Evolutionary conservation across 2,329 filamentous ascomycete species (phyloP), one percentile per base, ranked within the genome.

Genomic region (Leptographium wingfieldii): DNA sequence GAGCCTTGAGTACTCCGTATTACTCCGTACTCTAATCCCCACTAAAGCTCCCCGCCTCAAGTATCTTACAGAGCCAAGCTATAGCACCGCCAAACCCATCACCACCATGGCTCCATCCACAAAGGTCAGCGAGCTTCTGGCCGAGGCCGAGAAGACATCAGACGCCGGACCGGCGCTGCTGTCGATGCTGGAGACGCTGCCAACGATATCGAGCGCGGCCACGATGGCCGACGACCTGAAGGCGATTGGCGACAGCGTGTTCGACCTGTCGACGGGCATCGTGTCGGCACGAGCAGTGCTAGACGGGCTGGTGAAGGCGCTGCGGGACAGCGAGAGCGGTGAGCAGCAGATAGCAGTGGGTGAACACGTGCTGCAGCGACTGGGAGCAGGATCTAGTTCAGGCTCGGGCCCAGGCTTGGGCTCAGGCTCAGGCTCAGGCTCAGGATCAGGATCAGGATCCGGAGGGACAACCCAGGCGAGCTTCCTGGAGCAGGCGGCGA

Each of bases 401-500:
- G 33, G 33, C 5, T 35, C 33, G 22, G 22, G 33, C 33, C 10
- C 33, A 10, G 9, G 33, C 33, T 35, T 5, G 1, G 33, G 33
- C 6, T 35, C 33, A 9, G 33, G 33, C 6, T 11, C 33, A 0
- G 33, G 33, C 6, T 35, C 33, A 10, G 33, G 70, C 73, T 87
- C 19, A 11, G 31, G 43, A 2, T 31, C 31, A 10, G 33, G 33
- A 1, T 35, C 33, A 11, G 33, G 70, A 73, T 87, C 19, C 12
- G 31, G 43, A 6, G 35, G 71, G 64, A 55, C 63, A 75, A 83
- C 70, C 33, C 86, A 73, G 73, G 87, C 70, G 38, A 88, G 86
- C 2, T 94, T 90, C 68, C 85, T 94, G 72, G 92, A 97, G 71
- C 90, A 95, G 72, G 84, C 88, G 67, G 88, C 87, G 6, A 77